Conservation (phyloP, 2,329 filamentous ascomycete genomes). For the Penicillium expansum region DNA sequence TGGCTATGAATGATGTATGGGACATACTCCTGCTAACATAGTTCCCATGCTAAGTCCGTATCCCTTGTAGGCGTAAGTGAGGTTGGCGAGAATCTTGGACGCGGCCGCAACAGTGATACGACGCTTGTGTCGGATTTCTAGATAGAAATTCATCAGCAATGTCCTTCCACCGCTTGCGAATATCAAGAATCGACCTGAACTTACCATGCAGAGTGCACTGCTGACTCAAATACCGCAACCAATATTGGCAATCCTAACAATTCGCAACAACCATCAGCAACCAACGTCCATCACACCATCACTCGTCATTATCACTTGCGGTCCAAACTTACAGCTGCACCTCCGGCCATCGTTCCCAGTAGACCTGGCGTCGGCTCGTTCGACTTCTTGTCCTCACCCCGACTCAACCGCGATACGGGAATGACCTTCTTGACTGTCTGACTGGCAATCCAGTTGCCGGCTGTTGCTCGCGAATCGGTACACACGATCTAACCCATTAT, state of each 20-base stretch:
- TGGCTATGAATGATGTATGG: conserved; percentile 53
- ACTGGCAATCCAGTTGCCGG: conserved; percentile 98
- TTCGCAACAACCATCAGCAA: conserved; percentile 12
- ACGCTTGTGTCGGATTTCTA: conserved; percentile 92
- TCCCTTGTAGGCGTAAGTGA: conserved; percentile 98
- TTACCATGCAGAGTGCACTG: conserved; percentile 90
- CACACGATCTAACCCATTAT: conserved; percentile 68
- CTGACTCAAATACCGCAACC: conserved; percentile 98
- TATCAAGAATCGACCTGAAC: conserved; percentile 7
- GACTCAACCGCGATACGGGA: conserved; percentile 42
- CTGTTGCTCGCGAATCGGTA: conserved; percentile 94
- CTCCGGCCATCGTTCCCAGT: conserved; percentile 96
- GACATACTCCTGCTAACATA: conserved; percentile 96
- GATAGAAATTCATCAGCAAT: conserved; percentile 1
- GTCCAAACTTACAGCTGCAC: conserved; percentile 68
- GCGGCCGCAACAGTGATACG: conserved; percentile 96
- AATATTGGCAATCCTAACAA: conserved; percentile 90
- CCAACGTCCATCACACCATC: neutral
- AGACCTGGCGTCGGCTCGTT: conserved; percentile 50
- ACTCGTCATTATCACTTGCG: neutral
- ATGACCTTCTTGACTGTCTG: conserved; percentile 99
- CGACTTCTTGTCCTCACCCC: conserved; percentile 37
- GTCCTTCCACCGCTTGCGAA: neutral
- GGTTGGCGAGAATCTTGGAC: conserved; percentile 96
- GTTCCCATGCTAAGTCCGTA: conserved; percentile 99